Evolutionary conservation across 169 alveolate genomes (phyloP).

Genomic region (Eimeria mitis): DNA sequence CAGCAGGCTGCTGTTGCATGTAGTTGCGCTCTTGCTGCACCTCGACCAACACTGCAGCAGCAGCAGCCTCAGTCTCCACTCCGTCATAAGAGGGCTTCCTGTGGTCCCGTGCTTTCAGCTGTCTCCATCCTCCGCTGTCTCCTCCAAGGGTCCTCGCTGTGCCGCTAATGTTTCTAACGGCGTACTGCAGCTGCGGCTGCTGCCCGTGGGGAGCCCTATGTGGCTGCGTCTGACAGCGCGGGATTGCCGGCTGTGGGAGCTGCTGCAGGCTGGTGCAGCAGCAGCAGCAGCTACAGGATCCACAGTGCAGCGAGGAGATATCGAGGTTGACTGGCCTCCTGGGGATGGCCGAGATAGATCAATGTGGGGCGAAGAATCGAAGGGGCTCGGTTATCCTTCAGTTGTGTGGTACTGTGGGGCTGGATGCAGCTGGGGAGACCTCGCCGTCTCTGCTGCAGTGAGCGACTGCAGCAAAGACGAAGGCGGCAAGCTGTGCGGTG

Average conservation of each 20-base stretch:
- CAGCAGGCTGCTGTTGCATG: conserved; percentile 13
- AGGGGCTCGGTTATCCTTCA: background rate
- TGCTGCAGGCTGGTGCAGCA: conserved; percentile 57
- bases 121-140: background rate
- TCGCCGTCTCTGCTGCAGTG: conserved; percentile 11
- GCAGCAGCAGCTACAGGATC: background rate
- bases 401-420: conserved; percentile 51
- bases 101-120: conserved; percentile 50
- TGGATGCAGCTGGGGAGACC: conserved; percentile 26
- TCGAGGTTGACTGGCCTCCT: background rate
- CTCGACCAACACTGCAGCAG: conserved; percentile 3
- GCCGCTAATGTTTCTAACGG: background rate
- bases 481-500: background rate
- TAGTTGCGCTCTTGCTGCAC: conserved; percentile 60
- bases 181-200: conserved; percentile 39
- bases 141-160: background rate
- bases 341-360: background rate
- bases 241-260: conserved; percentile 41
- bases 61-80: background rate
- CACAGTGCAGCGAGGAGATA: background rate
- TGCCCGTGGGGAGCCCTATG: conserved; percentile 29
- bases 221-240: conserved; percentile 43
- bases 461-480: conserved; percentile 4
- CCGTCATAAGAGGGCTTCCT: background rate
- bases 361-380: background rate